phyloP scores from a whole-genome alignment of 257 asterid genomes.

The Ocimum tenuiflorum region DNA sequence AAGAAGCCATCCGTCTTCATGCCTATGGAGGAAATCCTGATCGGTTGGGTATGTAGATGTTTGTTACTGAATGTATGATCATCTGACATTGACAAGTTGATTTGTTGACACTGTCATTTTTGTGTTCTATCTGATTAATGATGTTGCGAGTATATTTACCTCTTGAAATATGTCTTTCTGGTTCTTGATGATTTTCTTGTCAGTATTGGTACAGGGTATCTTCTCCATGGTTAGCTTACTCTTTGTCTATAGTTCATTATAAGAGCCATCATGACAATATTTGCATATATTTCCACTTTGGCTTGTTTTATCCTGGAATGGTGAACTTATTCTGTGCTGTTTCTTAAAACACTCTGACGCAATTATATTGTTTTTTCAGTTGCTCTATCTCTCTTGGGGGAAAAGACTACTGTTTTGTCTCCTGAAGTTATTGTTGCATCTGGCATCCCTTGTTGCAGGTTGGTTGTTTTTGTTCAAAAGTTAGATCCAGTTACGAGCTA shows the following conservation, averaged over 20 bases:
- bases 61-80: constrained; percentile 1
- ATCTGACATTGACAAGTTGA: background rate
- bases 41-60: constrained; percentile 54
- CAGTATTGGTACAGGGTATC: background rate
- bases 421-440: constrained; percentile 73
- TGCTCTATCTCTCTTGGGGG: constrained; percentile 81
- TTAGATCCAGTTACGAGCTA: constrained; percentile 11
- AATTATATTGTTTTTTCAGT: constrained; percentile 51
- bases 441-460: constrained; percentile 98
- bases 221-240: background rate
- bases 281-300: background rate
- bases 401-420: constrained; percentile 90
- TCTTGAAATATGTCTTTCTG: background rate
- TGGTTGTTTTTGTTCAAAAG: constrained; percentile 24
- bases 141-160: background rate
- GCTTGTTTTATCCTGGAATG: background rate
- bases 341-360: constrained; percentile 22
- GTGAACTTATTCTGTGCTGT: constrained; percentile 16
- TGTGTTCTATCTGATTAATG: background rate
- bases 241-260: background rate
- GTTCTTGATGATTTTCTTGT: background rate
- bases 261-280: background rate
- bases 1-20: constrained; percentile 67
- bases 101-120: background rate
- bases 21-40: constrained; percentile 69